phyloP scores from a whole-genome alignment of 2,329 filamentous ascomycete genomes.

The Colletotrichum eremochloae region DNA sequence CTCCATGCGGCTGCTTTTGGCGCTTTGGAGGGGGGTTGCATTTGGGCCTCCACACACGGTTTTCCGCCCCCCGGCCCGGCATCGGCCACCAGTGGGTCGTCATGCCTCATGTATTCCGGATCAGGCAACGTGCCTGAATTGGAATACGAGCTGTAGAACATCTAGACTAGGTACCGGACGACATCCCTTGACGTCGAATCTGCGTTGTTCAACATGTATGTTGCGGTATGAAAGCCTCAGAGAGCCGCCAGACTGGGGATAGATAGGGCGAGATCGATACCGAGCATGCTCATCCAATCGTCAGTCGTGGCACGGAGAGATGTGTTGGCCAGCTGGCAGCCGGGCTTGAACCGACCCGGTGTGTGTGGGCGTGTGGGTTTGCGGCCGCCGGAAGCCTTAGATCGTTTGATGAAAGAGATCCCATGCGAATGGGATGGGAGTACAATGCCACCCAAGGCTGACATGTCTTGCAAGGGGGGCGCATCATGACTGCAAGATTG shows the following conservation, averaged over 20 bases:
- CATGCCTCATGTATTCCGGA: constrained; percentile 7
- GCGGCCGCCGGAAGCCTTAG: constrained; percentile 10
- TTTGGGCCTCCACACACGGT: constrained; percentile 28
- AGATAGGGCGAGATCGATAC: constrained; percentile 12
- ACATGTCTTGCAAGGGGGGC: neutral
- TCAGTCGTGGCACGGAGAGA: neutral
- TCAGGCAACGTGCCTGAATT: constrained; percentile 20
- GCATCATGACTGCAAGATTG: neutral
- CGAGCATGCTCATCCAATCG: constrained; percentile 7
- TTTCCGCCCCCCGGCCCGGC: constrained; percentile 1
- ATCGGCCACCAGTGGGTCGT: constrained; percentile 1
- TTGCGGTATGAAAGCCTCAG: constrained; percentile 18
- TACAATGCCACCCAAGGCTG: constrained; percentile 21
- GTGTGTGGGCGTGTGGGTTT: neutral
- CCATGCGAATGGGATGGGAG: constrained; percentile 12
- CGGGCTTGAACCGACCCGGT: constrained; percentile 16
- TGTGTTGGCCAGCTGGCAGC: constrained; percentile 22
- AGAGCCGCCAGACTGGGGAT: constrained; percentile 23
- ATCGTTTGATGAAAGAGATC: neutral
- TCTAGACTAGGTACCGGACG: constrained; percentile 17
- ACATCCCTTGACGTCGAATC: constrained; percentile 23
- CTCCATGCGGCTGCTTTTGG: constrained; percentile 9
- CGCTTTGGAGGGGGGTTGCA: constrained; percentile 3
- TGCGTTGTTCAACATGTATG: constrained; percentile 19
- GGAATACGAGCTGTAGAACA: constrained; percentile 12